These are phyloP conservation scores for Dryas octopetala DNA, from an alignment of 306 rosid species.

Conservation along the genomic window DNA sequence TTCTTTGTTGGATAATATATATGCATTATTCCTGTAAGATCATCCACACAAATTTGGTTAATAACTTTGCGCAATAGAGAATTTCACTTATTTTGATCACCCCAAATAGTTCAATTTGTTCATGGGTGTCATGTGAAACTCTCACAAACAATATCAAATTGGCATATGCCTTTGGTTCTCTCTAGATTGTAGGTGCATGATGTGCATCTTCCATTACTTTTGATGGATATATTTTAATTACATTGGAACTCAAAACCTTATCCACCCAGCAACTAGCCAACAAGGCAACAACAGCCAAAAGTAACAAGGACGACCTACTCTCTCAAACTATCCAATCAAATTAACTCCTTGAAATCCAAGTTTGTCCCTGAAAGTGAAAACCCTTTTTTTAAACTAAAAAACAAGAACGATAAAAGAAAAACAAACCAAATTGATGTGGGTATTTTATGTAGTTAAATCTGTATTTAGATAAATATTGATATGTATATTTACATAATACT, in stretches of 20 bases:
- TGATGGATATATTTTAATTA: not conserved
- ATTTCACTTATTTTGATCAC: too few relatives aligned
- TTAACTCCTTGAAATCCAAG: not conserved
- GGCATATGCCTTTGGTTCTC: not conserved
- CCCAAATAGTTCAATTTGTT: too few relatives aligned
- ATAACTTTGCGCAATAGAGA: too few relatives aligned
- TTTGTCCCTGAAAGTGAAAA: not conserved
- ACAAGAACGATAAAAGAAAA: not conserved
- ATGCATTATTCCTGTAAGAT: too few relatives aligned
- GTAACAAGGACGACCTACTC: not conserved
- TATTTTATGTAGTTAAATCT: too few relatives aligned
- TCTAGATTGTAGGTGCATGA: not conserved
- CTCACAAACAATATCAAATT: not conserved
- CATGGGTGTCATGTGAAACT: too few relatives aligned
- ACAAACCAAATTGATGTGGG: too few relatives aligned
- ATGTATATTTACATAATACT: too few relatives aligned
- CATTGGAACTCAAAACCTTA: not conserved
- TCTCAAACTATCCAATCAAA: not conserved
- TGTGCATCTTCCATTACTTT: not conserved
- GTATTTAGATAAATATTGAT: too few relatives aligned
- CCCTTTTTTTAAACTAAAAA: not conserved
- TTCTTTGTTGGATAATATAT: too few relatives aligned
- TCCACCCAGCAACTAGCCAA: conserved; percentile 2
- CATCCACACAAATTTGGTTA: too few relatives aligned
- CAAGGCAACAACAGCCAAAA: not conserved